A percentile compares a stretch with the other conserved stretches of the same genome.
These are phyloP conservation scores for Dianthus caryophyllus DNA, from an alignment of 148 eudicot species.

Conservation along the genomic window DNA sequence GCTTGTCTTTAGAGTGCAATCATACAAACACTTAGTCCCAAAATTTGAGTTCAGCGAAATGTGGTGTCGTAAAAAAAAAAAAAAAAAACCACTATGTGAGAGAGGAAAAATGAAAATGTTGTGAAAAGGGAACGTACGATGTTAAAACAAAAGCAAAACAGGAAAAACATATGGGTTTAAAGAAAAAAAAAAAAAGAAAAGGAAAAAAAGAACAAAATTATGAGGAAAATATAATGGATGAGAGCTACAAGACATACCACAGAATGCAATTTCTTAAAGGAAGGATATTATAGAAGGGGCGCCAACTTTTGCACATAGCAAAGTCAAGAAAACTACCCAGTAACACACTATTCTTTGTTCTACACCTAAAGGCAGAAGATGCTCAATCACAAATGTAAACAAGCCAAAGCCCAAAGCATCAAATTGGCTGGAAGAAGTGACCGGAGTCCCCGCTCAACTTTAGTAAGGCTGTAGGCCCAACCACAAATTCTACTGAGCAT, in stretches of 20 bases:
- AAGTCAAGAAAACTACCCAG: slow-evolving; percentile 1
- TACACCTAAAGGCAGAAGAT: background rate
- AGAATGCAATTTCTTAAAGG: no score
- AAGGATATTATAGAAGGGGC: background rate
- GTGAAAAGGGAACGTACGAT: background rate
- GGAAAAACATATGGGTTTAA: background rate
- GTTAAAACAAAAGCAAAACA: background rate
- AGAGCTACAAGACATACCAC: no score
- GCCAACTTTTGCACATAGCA: background rate
- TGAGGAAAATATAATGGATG: background rate
- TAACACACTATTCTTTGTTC: background rate
- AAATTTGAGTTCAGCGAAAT: background rate
- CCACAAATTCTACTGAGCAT: slow-evolving; percentile 7
- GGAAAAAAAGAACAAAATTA: background rate
- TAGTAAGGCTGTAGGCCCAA: slow-evolving; percentile 4
- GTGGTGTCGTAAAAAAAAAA: background rate
- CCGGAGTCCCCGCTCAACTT: background rate
- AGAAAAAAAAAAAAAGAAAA: background rate
- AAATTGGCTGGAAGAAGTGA: background rate
- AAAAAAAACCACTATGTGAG: background rate
- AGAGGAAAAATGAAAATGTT: background rate
- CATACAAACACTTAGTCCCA: background rate
- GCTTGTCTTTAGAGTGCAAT: no score
- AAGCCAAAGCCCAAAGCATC: background rate
- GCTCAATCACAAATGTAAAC: background rate